These are phyloP conservation scores for Avena eriantha DNA, from an alignment of 176 grass and related monocot species.

Conservation along the genomic window DNA sequence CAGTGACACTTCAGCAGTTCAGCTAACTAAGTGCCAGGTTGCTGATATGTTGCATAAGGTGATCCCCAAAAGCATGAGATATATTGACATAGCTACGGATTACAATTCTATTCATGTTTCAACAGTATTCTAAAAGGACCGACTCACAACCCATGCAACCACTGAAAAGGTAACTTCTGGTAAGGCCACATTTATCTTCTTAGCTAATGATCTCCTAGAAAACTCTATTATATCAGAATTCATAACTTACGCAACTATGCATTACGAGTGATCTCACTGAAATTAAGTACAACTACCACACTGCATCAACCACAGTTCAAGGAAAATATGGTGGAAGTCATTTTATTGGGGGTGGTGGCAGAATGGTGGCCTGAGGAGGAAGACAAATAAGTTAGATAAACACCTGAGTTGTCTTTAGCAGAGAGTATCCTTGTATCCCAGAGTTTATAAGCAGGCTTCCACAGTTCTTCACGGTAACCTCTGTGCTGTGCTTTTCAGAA, in stretches of 20 bases:
- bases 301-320: conserved; percentile 15
- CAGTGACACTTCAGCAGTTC: not conserved
- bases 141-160: not conserved
- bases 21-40: not conserved
- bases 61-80: conserved; percentile 4
- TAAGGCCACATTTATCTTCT: not conserved
- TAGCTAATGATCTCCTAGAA: not conserved
- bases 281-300: not conserved
- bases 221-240: not conserved
- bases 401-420: conserved; percentile 96
- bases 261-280: not conserved
- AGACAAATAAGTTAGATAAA: not conserved
- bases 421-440: conserved; percentile 77
- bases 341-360: not conserved
- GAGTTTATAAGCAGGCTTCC: conserved; percentile 74
- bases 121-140: not conserved
- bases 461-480: conserved; percentile 76
- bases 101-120: not conserved
- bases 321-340: not conserved
- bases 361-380: conserved; percentile 3
- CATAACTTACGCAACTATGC: not conserved
- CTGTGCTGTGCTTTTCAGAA: conserved; percentile 75
- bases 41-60: not conserved
- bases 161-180: not conserved
- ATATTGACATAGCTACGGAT: not conserved